Evolutionary conservation across 768 basidiomycete genomes (phyloP).

Genomic region (Suillus discolor): DNA sequence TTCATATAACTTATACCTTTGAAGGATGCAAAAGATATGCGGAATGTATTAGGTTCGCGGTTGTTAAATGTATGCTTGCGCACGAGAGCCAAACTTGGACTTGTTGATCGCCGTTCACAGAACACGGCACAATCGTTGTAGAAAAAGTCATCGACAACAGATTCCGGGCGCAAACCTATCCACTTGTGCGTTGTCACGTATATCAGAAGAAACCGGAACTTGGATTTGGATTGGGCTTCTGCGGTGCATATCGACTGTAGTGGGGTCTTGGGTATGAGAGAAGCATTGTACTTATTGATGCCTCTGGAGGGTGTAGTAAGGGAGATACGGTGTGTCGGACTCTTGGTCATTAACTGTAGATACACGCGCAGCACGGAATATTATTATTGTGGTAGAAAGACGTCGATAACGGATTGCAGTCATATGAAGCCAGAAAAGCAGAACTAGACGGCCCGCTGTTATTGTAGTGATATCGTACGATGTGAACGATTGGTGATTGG

Average conservation of each 20-base stretch:
- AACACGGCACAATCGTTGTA: background rate
- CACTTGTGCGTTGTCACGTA: background rate
- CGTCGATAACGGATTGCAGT: background rate
- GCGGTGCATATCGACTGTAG: conserved; percentile 1
- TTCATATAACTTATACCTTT: conserved; percentile 1
- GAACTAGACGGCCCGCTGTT: background rate
- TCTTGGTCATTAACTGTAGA: background rate
- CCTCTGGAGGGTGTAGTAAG: background rate
- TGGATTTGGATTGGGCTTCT: background rate
- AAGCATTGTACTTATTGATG: background rate
- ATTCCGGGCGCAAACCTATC: background rate
- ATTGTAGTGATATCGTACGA: background rate
- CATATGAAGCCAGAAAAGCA: background rate
- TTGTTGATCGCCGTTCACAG: background rate
- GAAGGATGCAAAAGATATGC: background rate
- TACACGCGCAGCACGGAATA: background rate
- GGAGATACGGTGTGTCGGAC: background rate
- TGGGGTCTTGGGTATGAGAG: conserved; percentile 1
- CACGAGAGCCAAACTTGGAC: background rate
- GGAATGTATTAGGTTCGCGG: background rate
- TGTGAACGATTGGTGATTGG: background rate
- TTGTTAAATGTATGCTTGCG: background rate
- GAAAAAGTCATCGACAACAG: background rate
- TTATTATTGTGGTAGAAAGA: background rate
- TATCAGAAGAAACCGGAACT: conserved; percentile 3